Evolutionary conservation across 179 eudicot genomes (phyloP).

Genomic region (Monotropa hypopitys): DNA sequence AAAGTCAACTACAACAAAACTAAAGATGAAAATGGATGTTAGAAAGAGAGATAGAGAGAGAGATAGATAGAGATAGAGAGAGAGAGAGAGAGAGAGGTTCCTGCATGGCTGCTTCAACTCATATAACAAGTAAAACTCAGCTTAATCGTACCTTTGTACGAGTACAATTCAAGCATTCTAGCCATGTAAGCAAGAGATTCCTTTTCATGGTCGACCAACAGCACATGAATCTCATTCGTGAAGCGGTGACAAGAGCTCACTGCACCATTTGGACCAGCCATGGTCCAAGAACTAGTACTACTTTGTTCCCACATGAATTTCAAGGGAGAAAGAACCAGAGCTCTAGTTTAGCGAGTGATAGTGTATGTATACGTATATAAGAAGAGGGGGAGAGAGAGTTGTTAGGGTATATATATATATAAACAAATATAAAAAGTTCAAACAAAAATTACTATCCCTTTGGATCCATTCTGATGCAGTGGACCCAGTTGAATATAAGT

Average conservation of each 20-base stretch:
- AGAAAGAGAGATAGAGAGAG: background rate
- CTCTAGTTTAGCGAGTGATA: background rate
- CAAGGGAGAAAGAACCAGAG: background rate
- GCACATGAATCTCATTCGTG: background rate
- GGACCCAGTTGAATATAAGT: background rate
- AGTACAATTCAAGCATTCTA: background rate
- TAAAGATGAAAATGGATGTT: background rate
- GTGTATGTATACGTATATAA: background rate
- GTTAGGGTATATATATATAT: background rate
- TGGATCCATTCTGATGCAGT: background rate
- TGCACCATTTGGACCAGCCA: conserved; percentile 1
- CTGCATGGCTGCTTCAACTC: background rate
- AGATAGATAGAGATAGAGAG: background rate
- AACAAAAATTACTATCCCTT: background rate
- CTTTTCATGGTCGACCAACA: conserved; percentile 7
- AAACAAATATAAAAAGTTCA: background rate
- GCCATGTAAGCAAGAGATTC: background rate
- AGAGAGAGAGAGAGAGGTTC: background rate
- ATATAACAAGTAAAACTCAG: background rate
- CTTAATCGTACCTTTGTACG: conserved; percentile 8
- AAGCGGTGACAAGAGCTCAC: background rate
- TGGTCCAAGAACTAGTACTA: background rate
- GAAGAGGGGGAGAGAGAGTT: background rate
- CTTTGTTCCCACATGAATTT: background rate
- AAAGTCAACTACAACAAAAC: background rate